Evolutionary conservation across 2,329 filamentous ascomycete species (phyloP).

Genomic region (Huntiella bhutanensis): DNA sequence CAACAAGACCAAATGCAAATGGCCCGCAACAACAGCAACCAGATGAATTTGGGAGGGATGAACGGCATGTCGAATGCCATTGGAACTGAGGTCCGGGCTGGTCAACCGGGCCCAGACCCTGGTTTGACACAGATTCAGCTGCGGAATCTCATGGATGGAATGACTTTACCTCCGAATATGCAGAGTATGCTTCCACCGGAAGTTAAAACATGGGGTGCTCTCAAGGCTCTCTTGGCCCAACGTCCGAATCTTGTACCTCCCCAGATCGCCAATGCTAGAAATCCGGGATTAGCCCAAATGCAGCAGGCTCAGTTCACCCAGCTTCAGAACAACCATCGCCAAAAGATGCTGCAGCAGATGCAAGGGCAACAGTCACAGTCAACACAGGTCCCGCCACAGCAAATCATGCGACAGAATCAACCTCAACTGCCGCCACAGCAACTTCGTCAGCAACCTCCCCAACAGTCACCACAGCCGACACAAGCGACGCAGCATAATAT

Average conservation of each 20-base stretch:
- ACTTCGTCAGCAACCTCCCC: neutral
- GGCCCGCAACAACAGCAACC: neutral
- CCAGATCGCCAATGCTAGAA: neutral
- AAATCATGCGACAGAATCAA: neutral
- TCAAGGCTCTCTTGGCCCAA: neutral
- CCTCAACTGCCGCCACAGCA: neutral
- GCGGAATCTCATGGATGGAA: too few species aligned
- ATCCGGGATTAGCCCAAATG: too few species aligned
- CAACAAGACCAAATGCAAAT: neutral
- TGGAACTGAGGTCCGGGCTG: too few species aligned
- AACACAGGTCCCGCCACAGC: neutral
- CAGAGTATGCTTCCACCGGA: neutral
- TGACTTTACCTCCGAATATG: too few species aligned
- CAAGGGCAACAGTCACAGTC: neutral
- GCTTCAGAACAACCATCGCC: neutral
- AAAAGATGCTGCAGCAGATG: neutral
- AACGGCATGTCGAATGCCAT: too few species aligned
- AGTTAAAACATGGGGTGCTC: neutral
- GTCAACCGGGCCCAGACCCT: too few species aligned
- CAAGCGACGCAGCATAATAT: slow-evolving; percentile 15
- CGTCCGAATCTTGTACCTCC: neutral
- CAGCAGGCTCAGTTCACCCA: too few species aligned
- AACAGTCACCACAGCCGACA: neutral
- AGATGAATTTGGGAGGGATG: too few species aligned
- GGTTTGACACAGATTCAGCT: too few species aligned